Conservation (phyloP, 2,329 filamentous ascomycete species). For the Colletotrichum sp. region DNA sequence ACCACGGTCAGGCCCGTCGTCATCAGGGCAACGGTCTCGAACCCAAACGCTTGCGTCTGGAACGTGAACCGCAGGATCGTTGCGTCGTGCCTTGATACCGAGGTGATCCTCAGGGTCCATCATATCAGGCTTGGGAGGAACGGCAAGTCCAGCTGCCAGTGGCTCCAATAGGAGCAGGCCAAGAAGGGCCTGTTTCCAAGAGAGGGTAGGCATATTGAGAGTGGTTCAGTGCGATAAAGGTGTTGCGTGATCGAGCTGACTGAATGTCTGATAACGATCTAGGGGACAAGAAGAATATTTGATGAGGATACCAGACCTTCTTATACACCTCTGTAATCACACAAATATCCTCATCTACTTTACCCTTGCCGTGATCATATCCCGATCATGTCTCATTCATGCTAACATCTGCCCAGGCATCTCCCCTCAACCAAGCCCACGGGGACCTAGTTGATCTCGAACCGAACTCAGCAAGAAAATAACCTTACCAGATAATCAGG, state of each 20-base stretch:
- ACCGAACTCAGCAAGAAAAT: neutral
- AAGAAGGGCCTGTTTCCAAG: neutral
- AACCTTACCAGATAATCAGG: neutral
- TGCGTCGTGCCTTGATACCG: neutral
- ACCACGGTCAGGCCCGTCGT: neutral
- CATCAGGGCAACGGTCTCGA: neutral
- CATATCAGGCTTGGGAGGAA: neutral
- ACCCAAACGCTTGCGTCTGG: neutral
- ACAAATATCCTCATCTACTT: neutral
- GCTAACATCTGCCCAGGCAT: neutral
- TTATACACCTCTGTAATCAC: neutral
- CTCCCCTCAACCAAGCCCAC: neutral
- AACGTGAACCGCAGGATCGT: neutral
- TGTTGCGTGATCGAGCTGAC: neutral
- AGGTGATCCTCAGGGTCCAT: neutral
- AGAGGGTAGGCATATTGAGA: neutral
- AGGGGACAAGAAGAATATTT: fast-evolving
- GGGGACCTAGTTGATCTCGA: neutral
- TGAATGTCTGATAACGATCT: neutral
- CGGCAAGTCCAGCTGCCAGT: neutral
- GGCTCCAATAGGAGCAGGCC: neutral
- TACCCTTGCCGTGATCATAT: neutral
- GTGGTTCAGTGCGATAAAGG: neutral
- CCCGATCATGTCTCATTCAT: neutral
- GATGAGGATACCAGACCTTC: neutral